Conservation (phyloP, 208 protist species). For the Leishmania turanica region DNA sequence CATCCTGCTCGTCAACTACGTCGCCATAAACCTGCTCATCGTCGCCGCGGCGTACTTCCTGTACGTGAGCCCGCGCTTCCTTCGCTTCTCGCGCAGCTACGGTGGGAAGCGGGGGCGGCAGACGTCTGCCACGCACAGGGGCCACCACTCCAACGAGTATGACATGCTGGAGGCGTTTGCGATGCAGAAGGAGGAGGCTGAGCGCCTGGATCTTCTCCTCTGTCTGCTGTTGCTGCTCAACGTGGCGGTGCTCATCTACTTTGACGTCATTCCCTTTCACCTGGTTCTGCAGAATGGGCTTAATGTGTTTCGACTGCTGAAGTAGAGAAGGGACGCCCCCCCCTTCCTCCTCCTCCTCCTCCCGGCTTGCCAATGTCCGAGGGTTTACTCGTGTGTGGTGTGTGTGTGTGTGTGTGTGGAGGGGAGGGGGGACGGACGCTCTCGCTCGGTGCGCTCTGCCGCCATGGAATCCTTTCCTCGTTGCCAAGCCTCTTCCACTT, state of each 20-base stretch:
- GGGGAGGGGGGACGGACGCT: not conserved
- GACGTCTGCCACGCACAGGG: not conserved
- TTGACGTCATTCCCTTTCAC: conserved; percentile 46
- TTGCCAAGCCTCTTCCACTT: not conserved
- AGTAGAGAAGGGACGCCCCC: conserved; percentile 8
- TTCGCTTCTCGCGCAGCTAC: conserved; percentile 12
- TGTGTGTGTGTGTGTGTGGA: not conserved
- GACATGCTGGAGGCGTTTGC: conserved; percentile 50
- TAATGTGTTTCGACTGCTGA: conserved; percentile 43
- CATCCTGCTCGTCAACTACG: conserved; percentile 33
- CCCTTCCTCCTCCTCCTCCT: no score
- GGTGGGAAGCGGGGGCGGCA: not conserved
- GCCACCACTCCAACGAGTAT: conserved; percentile 5
- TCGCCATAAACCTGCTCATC: conserved; percentile 39
- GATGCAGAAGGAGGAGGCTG: conserved; percentile 34
- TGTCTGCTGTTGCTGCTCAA: conserved; percentile 50
- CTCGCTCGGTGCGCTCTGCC: not conserved
- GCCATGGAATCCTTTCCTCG: not conserved
- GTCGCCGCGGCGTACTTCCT: conserved; percentile 41
- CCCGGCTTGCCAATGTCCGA: not conserved
- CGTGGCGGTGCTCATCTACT: conserved; percentile 33
- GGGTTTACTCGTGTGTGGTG: not conserved
- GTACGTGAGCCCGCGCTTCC: conserved; percentile 56
- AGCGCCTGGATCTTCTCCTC: conserved; percentile 42
- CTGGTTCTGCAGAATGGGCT: conserved; percentile 36